Percentiles rank a stretch among this genome's conserved stretches.
Conservation (phyloP, 2,329 filamentous ascomycete species). For the Scedosporium apiospermum region DNA sequence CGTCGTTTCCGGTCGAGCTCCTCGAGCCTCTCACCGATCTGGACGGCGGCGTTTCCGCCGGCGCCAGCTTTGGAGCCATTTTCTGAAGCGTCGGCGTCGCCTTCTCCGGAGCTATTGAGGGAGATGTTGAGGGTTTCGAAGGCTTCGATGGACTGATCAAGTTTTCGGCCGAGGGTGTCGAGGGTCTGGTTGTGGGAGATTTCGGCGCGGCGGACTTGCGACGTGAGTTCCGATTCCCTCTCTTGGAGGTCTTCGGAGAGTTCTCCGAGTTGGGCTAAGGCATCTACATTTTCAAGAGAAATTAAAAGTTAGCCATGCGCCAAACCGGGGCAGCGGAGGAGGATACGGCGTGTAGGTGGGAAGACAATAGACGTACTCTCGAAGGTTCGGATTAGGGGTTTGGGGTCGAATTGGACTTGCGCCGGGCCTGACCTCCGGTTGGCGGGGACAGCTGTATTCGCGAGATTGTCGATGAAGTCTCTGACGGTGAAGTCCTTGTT, state of each 20-base stretch:
- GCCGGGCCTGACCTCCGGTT: constrained; percentile 67
- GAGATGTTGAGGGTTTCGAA: constrained; percentile 86
- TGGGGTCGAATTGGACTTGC: constrained; percentile 73
- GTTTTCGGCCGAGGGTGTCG: constrained; percentile 75
- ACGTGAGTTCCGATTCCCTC: constrained; percentile 82
- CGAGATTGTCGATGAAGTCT: constrained; percentile 91
- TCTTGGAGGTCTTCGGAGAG: constrained; percentile 79
- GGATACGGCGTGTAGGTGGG: background rate
- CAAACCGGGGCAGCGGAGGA: constrained; percentile 9
- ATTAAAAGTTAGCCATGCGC: constrained; percentile 15
- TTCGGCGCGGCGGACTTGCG: constrained; percentile 84
- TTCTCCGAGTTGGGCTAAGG: constrained; percentile 56
- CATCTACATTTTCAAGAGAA: constrained; percentile 30
- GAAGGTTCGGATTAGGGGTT: constrained; percentile 91
- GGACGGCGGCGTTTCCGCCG: constrained; percentile 83
- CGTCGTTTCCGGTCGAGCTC: constrained; percentile 88
- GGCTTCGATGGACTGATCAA: constrained; percentile 83
- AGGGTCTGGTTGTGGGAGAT: constrained; percentile 86
- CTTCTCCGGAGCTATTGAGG: constrained; percentile 51
- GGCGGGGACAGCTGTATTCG: constrained; percentile 70
- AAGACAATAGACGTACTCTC: constrained; percentile 47
- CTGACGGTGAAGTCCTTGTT: constrained; percentile 94
- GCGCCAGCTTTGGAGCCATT: constrained; percentile 7
- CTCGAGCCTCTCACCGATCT: constrained; percentile 88
- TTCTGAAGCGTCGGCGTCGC: constrained; percentile 28